Evolutionary conservation across 331 rosid species (phyloP).

Genomic region (Malus hybrid): DNA sequence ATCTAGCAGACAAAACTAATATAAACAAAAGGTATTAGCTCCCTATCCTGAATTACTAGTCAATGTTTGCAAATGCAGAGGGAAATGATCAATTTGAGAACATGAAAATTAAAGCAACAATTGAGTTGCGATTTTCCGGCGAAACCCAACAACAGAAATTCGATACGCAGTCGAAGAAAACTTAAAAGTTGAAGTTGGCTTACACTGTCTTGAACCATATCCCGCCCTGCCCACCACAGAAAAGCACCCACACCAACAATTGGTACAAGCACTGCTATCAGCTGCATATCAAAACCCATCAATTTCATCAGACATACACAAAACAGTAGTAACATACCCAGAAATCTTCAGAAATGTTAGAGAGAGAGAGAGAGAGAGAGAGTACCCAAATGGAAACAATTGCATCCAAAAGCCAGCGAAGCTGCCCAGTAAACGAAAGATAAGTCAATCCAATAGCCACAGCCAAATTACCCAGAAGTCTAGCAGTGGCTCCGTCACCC

Average conservation of each 20-base stretch:
- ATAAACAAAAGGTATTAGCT: background rate
- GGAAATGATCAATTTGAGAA: background rate
- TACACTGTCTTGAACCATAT: conserved; percentile 83
- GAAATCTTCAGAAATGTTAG: background rate
- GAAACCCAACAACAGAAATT: background rate
- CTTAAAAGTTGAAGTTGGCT: conserved; percentile 26
- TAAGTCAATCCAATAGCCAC: conserved; percentile 83
- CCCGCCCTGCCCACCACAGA: conserved; percentile 97
- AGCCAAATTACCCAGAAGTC: conserved; percentile 73
- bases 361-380: background rate
- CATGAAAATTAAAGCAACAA: background rate
- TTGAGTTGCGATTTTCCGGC: background rate
- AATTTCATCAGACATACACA: background rate
- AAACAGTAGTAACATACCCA: background rate
- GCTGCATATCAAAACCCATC: conserved; percentile 35
- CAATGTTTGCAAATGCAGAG: background rate
- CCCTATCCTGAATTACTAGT: background rate
- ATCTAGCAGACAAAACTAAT: background rate
- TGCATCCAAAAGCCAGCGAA: conserved; percentile 92
- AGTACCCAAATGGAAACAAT: conserved; percentile 92
- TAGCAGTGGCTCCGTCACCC: conserved; percentile 62
- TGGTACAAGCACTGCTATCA: conserved; percentile 69
- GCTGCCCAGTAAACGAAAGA: conserved; percentile 87
- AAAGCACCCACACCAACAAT: conserved; percentile 85
- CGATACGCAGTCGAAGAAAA: background rate